Percentiles rank a stretch among this genome's conserved stretches.
Evolutionary conservation across 129 eudicot species (phyloP).

Genomic region (Flaveria robusta): DNA sequence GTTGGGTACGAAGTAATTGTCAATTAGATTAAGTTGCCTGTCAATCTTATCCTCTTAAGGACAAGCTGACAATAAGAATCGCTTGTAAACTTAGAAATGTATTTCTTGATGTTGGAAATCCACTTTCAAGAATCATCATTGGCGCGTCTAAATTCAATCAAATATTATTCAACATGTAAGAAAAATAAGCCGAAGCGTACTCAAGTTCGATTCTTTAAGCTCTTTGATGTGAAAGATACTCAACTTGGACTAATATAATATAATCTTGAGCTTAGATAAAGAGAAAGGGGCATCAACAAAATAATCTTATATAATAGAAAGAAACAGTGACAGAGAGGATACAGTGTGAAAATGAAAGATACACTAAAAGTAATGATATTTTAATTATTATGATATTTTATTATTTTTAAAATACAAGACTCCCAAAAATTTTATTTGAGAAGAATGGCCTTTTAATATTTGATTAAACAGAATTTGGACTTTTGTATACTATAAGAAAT

Average conservation of each 20-base stretch:
- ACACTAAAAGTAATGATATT: constrained; percentile 31
- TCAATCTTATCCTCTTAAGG: constrained; percentile 33
- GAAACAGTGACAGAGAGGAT: constrained; percentile 11
- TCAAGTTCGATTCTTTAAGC: constrained; percentile 21
- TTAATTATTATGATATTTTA: constrained; percentile 35
- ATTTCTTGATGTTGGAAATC: constrained; percentile 46
- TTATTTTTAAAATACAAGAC: neutral
- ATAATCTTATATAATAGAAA: constrained; percentile 33
- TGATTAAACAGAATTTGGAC: constrained; percentile 51
- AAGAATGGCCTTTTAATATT: constrained; percentile 31
- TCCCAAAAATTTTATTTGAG: constrained; percentile 27
- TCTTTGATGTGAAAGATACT: constrained; percentile 28
- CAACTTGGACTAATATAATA: constrained; percentile 35
- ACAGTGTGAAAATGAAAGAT: constrained; percentile 23
- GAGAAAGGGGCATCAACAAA: constrained; percentile 36
- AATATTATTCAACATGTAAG: constrained; percentile 30
- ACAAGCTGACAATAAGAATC: constrained; percentile 22
- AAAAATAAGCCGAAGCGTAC: constrained; percentile 16
- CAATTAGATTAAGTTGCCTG: constrained; percentile 25
- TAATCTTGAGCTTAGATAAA: constrained; percentile 28
- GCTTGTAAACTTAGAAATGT: constrained; percentile 22
- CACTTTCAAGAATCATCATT: constrained; percentile 32
- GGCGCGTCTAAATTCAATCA: constrained; percentile 17
- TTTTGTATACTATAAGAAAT: constrained; percentile 48
- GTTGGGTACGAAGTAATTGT: constrained; percentile 16